Conservation (phyloP, 306 rosid species). For the Trifolium dubium region DNA sequence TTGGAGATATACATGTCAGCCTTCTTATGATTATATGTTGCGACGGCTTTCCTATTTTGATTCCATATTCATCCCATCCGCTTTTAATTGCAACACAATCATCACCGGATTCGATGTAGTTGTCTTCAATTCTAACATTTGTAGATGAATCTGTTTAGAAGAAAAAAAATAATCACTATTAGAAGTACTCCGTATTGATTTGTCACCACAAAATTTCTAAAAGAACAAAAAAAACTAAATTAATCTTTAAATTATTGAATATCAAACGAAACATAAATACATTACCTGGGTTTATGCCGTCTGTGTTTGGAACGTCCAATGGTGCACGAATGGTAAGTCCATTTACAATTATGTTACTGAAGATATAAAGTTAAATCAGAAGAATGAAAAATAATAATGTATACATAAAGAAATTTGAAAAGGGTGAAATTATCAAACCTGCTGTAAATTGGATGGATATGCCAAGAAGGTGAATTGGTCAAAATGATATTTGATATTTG, state of each 20-base stretch:
- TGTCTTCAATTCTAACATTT: conserved; percentile 57
- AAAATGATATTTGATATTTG: conserved; percentile 72
- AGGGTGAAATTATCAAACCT: conserved; percentile 41
- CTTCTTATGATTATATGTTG: background rate
- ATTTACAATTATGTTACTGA: conserved; percentile 59
- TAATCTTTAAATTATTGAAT: too few relatives aligned
- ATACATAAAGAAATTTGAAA: background rate
- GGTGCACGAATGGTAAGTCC: conserved; percentile 73
- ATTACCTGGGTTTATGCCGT: conserved; percentile 82
- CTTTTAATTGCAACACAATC: conserved; percentile 6
- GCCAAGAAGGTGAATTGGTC: conserved; percentile 74
- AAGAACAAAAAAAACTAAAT: too few relatives aligned
- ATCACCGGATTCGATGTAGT: conserved; percentile 51
- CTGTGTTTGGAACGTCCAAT: conserved; percentile 70
- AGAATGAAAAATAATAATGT: background rate
- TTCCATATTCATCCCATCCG: conserved; percentile 4
- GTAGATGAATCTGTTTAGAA: conserved; percentile 61
- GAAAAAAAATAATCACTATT: too few relatives aligned
- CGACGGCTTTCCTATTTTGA: background rate
- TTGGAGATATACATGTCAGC: conserved; percentile 7
- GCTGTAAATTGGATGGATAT: conserved; percentile 75
- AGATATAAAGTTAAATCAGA: conserved; percentile 22
- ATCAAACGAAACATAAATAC: background rate
- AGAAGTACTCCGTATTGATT: too few relatives aligned
- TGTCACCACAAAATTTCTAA: too few relatives aligned